Base-by-base conservation (phyloP, 1,139 yeast species). In the Hyphopichia wangnamkhiaoensis region DNA sequence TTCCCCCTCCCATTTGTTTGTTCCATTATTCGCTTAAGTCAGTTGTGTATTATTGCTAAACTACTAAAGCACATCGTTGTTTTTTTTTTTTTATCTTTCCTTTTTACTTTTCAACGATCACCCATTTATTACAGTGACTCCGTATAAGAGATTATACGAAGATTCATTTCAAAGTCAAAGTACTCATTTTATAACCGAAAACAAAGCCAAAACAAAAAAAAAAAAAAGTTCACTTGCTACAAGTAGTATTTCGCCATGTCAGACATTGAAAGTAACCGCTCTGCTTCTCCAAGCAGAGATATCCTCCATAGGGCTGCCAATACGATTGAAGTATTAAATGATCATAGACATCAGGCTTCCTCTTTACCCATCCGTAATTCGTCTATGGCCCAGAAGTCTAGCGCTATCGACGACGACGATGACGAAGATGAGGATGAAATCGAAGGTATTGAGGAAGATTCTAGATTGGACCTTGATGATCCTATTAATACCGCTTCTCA, bases 301-400 rank as follows among this genome's bases (percentile, higher is more conserved):
- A 52, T 59, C 29, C 63, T 47, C 21, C 49, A 64, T 39, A 59
- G 68, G 31, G 58, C 61, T 23, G 57, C 63, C 35, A 59, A 65
- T 41, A 71, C 75, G 17, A 80, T 75, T 47, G 76, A 74, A 31
- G 72, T 68, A 30, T 61, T 80, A 40, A 72, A 78, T 47, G 85
- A 80, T 55, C 84, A 80, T 54, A 68, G 85, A 42, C 59, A 73
- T 54, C 82, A 79, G 50, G 65, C 72, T 15, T 58, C 60, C 28
- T 67, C 73, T 10, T 61, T 72, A 21, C 80, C 80, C 9, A 61
- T 59, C 31, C 58, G 65, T 37, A n/a, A 34, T 21, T 31, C n/a
- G n/a, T n/a, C 25, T 25, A 29, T 12, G 4, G 17, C 17, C 15
- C 30, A 27, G 15, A 21, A 23, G 15, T 12, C 21, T 8, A 17